A percentile compares a stretch with the other conserved stretches of the same genome.
These are phyloP conservation scores for Alternaria consortialis DNA, from an alignment of 2,329 filamentous ascomycete species.

Conservation along the genomic window DNA sequence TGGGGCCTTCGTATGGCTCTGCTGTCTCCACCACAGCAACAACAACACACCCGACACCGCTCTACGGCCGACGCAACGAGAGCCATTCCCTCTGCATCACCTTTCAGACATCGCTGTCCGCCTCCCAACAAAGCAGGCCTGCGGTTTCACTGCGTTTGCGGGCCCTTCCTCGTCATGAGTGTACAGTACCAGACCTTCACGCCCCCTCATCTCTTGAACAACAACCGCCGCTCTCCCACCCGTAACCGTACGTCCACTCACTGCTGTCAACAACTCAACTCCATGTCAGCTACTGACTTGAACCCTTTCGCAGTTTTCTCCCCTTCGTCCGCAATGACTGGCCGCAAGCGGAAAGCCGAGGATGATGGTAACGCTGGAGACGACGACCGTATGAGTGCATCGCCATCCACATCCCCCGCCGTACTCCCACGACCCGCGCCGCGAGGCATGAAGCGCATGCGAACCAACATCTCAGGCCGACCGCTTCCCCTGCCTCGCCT, in stretches of 20 bases:
- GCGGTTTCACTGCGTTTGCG: constrained; percentile 30
- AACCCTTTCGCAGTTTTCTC: constrained; percentile 38
- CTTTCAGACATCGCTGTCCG: background rate
- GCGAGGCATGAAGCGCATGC: constrained; percentile 63
- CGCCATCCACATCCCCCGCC: constrained; percentile 82
- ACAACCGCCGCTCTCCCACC: constrained; percentile 64
- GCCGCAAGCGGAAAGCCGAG: constrained; percentile 88
- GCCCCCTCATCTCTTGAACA: constrained; percentile 69
- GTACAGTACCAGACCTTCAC: constrained; percentile 67
- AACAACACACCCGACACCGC: constrained; percentile 28
- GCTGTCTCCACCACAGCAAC: constrained; percentile 30
- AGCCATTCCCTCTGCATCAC: constrained; percentile 4
- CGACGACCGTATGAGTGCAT: constrained; percentile 90
- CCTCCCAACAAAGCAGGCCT: constrained; percentile 22
- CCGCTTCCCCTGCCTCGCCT: constrained; percentile 76
- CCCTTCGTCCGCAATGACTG: constrained; percentile 55
- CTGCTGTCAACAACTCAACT: constrained; percentile 16
- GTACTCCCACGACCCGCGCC: constrained; percentile 73
- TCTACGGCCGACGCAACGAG: constrained; percentile 12
- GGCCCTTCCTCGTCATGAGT: constrained; percentile 62
- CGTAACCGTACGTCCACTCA: constrained; percentile 63
- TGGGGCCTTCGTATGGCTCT: constrained; percentile 25
- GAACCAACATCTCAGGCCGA: constrained; percentile 73
- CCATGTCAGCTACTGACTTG: constrained; percentile 20
- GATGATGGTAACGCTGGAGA: constrained; percentile 66